Evolutionary conservation across 192 early-diverging fungal genomes (phyloP).

Genomic region (Gonapodya prolifera): DNA sequence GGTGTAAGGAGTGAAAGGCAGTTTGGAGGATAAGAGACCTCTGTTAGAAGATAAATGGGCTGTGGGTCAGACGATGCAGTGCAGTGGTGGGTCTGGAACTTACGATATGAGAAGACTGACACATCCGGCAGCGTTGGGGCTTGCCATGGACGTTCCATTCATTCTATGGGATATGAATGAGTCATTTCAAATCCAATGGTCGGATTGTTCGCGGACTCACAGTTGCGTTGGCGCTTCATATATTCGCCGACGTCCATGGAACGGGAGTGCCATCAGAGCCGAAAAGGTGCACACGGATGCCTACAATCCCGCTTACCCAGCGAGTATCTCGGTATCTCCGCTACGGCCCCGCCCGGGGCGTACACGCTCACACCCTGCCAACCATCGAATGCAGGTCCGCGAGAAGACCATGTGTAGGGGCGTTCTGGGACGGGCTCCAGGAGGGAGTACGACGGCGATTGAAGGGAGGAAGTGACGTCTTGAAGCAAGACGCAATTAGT

Average conservation of each 20-base stretch:
- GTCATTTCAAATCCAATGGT: background rate
- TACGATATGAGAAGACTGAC: conserved; percentile 34
- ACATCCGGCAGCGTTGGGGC: conserved; percentile 84
- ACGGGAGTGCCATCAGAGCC: too few species aligned
- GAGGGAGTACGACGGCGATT: conserved; percentile 21
- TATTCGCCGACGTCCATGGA: too few species aligned
- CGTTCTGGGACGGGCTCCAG: conserved; percentile 64
- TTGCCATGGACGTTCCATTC: conserved; percentile 94
- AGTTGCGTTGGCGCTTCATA: background rate
- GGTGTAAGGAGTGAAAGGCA: conserved; percentile 68
- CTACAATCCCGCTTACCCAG: conserved; percentile 51
- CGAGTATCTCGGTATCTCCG: conserved; percentile 74
- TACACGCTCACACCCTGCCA: conserved; percentile 16
- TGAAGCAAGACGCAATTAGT: background rate
- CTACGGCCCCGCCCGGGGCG: conserved; percentile 84
- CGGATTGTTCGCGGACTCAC: background rate
- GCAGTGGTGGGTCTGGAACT: too few species aligned
- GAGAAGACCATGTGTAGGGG: conserved; percentile 80
- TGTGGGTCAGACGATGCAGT: too few species aligned
- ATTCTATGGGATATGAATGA: conserved; percentile 18
- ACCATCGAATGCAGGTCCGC: conserved; percentile 79
- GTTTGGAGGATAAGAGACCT: background rate
- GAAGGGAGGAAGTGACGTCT: background rate
- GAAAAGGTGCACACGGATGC: conserved; percentile 81
- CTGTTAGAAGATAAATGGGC: too few species aligned